phyloP scores from a whole-genome alignment of 345 rosid species.

The Moringa oleifera region DNA sequence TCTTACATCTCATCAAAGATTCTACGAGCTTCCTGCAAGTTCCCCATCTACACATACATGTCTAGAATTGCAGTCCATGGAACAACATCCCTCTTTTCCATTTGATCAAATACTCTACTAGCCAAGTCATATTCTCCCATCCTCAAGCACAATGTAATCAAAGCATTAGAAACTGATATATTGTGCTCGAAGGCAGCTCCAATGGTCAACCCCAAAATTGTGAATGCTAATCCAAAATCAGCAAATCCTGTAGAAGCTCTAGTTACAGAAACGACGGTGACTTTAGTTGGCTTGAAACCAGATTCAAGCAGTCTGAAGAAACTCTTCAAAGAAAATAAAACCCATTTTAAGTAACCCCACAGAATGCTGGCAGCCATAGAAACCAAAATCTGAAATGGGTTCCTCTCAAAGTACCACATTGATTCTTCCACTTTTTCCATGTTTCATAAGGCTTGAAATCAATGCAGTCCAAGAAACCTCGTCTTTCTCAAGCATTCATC shows the following conservation, averaged over 20 bases:
- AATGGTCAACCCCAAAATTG: slow-evolving; percentile 38
- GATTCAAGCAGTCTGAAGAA: slow-evolving; percentile 38
- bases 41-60: slow-evolving; percentile 36
- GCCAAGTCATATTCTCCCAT: slow-evolving; percentile 37
- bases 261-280: slow-evolving; percentile 40
- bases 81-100: slow-evolving; percentile 46
- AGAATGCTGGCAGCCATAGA: slow-evolving; percentile 51
- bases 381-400: slow-evolving; percentile 43
- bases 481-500: slow-evolving; percentile 56
- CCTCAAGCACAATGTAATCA: slow-evolving; percentile 45
- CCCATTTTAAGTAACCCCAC: slow-evolving; percentile 49
- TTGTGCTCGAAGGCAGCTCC: slow-evolving; percentile 38
- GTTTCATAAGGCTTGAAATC: slow-evolving; percentile 50
- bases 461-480: slow-evolving; percentile 50
- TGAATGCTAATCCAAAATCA: slow-evolving; percentile 30
- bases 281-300: slow-evolving; percentile 37
- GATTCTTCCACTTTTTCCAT: slow-evolving; percentile 44
- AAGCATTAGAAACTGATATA: slow-evolving; percentile 43
- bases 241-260: slow-evolving; percentile 36
- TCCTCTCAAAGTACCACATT: slow-evolving; percentile 43
- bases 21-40: slow-evolving; percentile 41
- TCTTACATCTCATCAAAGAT: slow-evolving; percentile 49
- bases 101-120: slow-evolving; percentile 36
- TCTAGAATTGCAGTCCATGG: slow-evolving; percentile 62
- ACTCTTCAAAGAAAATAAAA: slow-evolving; percentile 29